Percentiles rank a stretch among this genome's conserved stretches.
Evolutionary conservation across 495 filamentous ascomycete species (phyloP).

Genomic region (Xylaria sp.): DNA sequence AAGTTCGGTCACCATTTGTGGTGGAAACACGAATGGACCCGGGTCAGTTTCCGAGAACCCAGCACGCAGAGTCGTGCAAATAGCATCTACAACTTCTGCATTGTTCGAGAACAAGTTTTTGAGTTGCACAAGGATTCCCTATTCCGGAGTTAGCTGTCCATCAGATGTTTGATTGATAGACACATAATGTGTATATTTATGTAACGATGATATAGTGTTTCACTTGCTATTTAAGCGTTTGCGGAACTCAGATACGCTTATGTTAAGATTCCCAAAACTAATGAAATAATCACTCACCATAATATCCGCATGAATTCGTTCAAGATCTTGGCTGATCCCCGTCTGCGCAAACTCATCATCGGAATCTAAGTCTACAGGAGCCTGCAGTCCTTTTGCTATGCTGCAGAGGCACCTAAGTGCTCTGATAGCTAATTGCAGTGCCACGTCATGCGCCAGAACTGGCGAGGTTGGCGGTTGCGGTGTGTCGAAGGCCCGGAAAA

Average conservation of each 20-base stretch:
- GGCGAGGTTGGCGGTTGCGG: conserved; percentile 44
- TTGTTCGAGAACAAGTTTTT: conserved; percentile 64
- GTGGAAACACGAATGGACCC: conserved; percentile 79
- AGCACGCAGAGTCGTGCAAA: conserved; percentile 75
- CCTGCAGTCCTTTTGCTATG: conserved; percentile 81
- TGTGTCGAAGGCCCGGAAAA: conserved; percentile 48
- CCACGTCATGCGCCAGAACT: conserved; percentile 44
- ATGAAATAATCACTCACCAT: conserved; percentile 40
- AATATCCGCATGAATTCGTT: conserved; percentile 36
- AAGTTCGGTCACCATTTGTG: conserved; percentile 73
- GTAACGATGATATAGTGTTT: not conserved
- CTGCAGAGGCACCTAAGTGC: conserved; percentile 75
- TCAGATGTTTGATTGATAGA: not conserved
- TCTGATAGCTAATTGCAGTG: conserved; percentile 63
- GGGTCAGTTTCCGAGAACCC: conserved; percentile 81
- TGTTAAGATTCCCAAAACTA: not conserved
- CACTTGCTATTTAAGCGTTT: not conserved
- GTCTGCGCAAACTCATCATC: conserved; percentile 33
- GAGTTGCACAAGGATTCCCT: conserved; percentile 55
- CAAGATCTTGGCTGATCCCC: conserved; percentile 35
- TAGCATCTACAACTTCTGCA: conserved; percentile 74
- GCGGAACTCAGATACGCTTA: not conserved
- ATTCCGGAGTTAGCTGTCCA: not conserved
- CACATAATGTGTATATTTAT: not conserved
- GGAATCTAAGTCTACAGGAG: conserved; percentile 69